Percentiles rank a stretch among this genome's conserved stretches.
phyloP scores from a whole-genome alignment of 176 grass and related monocot genomes.

The Guadua angustifolia region DNA sequence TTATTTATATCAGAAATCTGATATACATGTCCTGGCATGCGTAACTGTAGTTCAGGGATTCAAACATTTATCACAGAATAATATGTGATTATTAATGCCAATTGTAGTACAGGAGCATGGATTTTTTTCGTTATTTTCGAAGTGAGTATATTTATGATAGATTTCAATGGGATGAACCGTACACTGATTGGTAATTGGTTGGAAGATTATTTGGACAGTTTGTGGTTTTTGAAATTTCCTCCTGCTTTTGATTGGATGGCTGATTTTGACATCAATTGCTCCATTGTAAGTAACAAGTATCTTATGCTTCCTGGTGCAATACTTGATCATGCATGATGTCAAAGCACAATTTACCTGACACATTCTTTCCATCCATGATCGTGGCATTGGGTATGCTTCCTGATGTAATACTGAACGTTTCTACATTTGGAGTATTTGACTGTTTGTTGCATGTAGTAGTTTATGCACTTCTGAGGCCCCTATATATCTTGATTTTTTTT shows the following conservation, averaged over 20 bases:
- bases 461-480: neutral
- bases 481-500: neutral
- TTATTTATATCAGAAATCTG: neutral
- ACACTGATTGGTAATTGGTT: neutral
- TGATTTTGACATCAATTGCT: neutral
- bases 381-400: neutral
- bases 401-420: neutral
- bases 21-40: slow-evolving; percentile 26
- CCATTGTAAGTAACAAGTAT: neutral
- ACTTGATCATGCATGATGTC: neutral
- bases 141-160: neutral
- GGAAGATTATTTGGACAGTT: neutral
- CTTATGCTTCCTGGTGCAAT: neutral
- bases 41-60: slow-evolving; percentile 7
- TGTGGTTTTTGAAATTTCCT: neutral
- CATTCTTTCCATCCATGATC: too few species aligned
- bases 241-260: neutral
- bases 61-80: slow-evolving; percentile 3
- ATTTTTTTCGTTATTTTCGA: neutral
- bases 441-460: neutral
- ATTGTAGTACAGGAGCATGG: neutral
- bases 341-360: neutral
- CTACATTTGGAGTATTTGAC: neutral
- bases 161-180: neutral
- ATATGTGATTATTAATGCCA: slow-evolving; percentile 19